Evolutionary conservation across 306 rosid species (phyloP).

Genomic region (Acacia confusa): DNA sequence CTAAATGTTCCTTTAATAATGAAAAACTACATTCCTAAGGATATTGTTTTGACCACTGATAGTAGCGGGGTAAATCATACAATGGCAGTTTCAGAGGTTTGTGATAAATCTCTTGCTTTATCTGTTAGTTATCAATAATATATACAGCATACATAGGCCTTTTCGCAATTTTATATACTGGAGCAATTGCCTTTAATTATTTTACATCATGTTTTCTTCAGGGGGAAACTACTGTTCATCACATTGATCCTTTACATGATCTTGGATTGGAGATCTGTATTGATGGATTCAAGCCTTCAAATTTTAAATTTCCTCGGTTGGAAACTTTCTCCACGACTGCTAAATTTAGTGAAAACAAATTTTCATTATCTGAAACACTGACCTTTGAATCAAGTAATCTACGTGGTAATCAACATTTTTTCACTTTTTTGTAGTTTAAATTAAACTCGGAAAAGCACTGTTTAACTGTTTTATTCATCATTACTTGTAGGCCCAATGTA

Average conservation of each 20-base stretch:
- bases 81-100: slow-evolving; percentile 73
- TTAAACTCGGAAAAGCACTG: slow-evolving; percentile 23
- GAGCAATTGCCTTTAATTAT: slow-evolving; percentile 6
- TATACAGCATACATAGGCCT: neutral
- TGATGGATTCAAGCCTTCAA: slow-evolving; percentile 61
- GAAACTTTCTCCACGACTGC: slow-evolving; percentile 76
- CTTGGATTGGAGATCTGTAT: slow-evolving; percentile 68
- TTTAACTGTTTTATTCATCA: slow-evolving; percentile 20
- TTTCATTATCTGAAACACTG: slow-evolving; percentile 65
- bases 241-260: slow-evolving; percentile 92
- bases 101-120: slow-evolving; percentile 34
- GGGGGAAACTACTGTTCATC: slow-evolving; percentile 80
- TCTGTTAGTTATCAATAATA: neutral
- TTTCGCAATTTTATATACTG: slow-evolving; percentile 5
- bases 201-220: slow-evolving; percentile 34
- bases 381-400: slow-evolving; percentile 51
- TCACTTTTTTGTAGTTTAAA: slow-evolving; percentile 1
- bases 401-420: slow-evolving; percentile 44
- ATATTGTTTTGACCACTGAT: slow-evolving; percentile 61
- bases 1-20: slow-evolving; percentile 74
- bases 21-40: slow-evolving; percentile 80
- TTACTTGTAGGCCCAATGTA: slow-evolving; percentile 58
- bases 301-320: slow-evolving; percentile 74
- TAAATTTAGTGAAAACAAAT: slow-evolving; percentile 73
- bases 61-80: slow-evolving; percentile 74